These are phyloP conservation scores for Oryza nivara DNA, from an alignment of 176 grass and related monocot genomes.

Conservation along the genomic window DNA sequence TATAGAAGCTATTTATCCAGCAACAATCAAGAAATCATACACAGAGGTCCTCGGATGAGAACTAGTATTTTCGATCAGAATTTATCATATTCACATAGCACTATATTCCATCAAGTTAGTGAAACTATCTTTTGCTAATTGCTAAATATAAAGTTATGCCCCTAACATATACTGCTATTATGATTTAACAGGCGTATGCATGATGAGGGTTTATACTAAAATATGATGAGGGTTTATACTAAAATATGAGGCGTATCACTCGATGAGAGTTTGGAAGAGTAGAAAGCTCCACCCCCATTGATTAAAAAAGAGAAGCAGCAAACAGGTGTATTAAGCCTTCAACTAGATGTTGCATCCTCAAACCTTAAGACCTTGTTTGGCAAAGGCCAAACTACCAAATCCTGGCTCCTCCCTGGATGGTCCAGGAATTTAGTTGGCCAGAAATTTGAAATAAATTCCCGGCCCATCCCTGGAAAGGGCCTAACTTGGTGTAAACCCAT, in stretches of 20 bases:
- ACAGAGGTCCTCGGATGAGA: background rate
- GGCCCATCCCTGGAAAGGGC: background rate
- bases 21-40: slow-evolving; percentile 10
- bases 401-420: background rate
- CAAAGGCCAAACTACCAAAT: background rate
- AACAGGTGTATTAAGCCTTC: background rate
- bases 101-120: background rate
- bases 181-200: background rate
- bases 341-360: background rate
- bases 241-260: background rate
- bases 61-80: background rate
- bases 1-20: background rate
- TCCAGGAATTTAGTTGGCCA: too few relatives aligned
- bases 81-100: background rate
- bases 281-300: background rate
- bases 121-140: too few relatives aligned
- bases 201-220: background rate
- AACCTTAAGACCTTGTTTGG: background rate
- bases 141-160: background rate
- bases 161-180: background rate
- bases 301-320: background rate
- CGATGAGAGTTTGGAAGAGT: background rate
- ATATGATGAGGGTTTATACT: background rate
- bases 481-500: background rate
- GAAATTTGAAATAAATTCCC: background rate